These are phyloP conservation scores for Apiosordaria backusii DNA, from an alignment of 495 filamentous ascomycete genomes.

Conservation along the genomic window DNA sequence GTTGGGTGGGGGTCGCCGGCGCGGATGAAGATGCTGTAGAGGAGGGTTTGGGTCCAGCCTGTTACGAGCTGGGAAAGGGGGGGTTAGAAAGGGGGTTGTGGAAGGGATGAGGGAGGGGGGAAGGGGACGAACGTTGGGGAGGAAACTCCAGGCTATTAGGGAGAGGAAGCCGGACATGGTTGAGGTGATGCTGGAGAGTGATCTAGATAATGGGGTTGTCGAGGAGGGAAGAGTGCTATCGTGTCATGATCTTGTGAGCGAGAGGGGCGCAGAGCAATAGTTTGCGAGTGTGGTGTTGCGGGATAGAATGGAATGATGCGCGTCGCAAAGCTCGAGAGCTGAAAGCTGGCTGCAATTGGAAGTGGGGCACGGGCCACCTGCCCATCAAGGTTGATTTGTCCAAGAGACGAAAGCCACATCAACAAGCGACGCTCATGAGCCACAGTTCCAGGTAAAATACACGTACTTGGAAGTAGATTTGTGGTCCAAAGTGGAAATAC, in stretches of 20 bases:
- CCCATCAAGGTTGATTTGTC: background rate
- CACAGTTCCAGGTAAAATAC: too few species aligned
- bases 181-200: background rate
- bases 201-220: background rate
- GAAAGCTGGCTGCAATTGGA: background rate
- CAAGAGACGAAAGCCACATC: too few species aligned
- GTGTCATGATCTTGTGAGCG: background rate
- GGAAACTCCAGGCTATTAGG: conserved; percentile 73
- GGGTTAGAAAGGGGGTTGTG: background rate
- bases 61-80: conserved; percentile 61
- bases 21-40: conserved; percentile 86
- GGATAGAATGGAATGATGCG: background rate
- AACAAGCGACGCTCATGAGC: too few species aligned
- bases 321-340: conserved; percentile 2
- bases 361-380: background rate
- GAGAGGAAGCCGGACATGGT: conserved; percentile 53
- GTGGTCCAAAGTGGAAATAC: too few species aligned
- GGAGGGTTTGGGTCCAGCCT: conserved; percentile 71
- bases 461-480: too few species aligned
- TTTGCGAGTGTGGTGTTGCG: background rate
- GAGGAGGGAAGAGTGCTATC: background rate
- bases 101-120: conserved; percentile 1
- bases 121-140: conserved; percentile 61
- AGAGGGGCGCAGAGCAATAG: background rate
- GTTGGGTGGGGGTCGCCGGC: conserved; percentile 80